Conservation (phyloP, 1,284 basidiomycete species). For the Ustanciosporium gigantosporum region DNA sequence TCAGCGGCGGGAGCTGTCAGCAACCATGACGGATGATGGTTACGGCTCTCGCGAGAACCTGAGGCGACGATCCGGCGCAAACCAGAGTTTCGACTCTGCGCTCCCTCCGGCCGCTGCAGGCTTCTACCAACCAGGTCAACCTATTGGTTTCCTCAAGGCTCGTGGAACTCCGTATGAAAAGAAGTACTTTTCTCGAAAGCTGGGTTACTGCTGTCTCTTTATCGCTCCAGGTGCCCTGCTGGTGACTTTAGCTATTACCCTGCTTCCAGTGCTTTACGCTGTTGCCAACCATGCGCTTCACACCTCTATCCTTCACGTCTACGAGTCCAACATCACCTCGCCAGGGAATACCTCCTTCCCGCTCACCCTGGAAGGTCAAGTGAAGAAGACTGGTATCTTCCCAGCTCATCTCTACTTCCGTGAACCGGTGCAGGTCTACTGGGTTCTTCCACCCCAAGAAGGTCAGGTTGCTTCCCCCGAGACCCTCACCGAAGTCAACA, state of each 20-base stretch:
- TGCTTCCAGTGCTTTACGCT: slow-evolving; percentile 59
- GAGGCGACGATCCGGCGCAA: slow-evolving; percentile 26
- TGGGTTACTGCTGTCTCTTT: slow-evolving; percentile 52
- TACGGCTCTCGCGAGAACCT: slow-evolving; percentile 44
- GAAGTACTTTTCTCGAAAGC: slow-evolving; percentile 55
- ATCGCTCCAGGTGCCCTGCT: slow-evolving; percentile 48
- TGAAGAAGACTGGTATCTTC: slow-evolving; percentile 61
- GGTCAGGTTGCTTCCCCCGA: slow-evolving; percentile 30
- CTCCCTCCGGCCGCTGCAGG: slow-evolving; percentile 17
- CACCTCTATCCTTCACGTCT: slow-evolving; percentile 55
- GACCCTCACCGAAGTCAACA: slow-evolving; percentile 51
- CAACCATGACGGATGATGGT: slow-evolving; percentile 35
- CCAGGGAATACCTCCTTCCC: slow-evolving; percentile 57
- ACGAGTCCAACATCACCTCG: slow-evolving; percentile 59
- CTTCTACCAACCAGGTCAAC: slow-evolving; percentile 46
- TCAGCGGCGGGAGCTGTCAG: slow-evolving; percentile 13
- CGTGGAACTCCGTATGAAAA: slow-evolving; percentile 58
- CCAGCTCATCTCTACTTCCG: slow-evolving; percentile 61
- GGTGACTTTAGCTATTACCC: slow-evolving; percentile 49
- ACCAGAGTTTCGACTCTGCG: slow-evolving; percentile 22
- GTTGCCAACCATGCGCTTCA: slow-evolving; percentile 60
- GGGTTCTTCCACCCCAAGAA: slow-evolving; percentile 53
- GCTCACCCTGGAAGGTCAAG: slow-evolving; percentile 59
- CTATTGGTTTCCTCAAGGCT: slow-evolving; percentile 52
- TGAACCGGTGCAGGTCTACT: slow-evolving; percentile 58